Evolutionary conservation across 257 asterid genomes (phyloP).

Genomic region (Solanum sitiens): DNA sequence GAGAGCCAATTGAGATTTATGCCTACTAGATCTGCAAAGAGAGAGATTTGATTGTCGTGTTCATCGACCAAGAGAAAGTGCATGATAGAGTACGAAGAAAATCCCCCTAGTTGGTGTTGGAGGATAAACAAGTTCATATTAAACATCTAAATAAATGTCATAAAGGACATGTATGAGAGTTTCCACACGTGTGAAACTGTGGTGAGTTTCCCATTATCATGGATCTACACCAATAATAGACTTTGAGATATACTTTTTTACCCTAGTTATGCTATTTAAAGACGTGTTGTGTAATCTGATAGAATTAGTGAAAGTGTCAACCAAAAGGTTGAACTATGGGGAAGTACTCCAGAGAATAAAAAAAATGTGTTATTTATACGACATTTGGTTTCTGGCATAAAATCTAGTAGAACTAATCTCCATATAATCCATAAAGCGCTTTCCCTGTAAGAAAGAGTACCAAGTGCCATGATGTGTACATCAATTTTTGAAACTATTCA

Average conservation of each 20-base stretch:
- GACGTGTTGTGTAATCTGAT: background rate
- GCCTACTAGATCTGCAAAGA: background rate
- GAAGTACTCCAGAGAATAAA: background rate
- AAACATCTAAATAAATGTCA: background rate
- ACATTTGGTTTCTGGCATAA: background rate
- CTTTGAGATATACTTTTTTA: background rate
- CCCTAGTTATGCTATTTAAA: background rate
- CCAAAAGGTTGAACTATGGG: background rate
- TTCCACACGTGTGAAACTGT: background rate
- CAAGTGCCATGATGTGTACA: background rate
- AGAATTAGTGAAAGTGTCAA: background rate
- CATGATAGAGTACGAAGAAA: background rate
- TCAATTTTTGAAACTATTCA: background rate
- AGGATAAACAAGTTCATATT: background rate
- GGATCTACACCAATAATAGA: background rate
- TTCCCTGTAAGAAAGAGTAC: background rate
- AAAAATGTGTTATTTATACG: background rate
- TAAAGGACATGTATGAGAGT: background rate
- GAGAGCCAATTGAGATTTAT: background rate
- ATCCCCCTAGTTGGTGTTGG: background rate
- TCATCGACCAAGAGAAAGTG: background rate
- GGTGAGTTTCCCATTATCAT: background rate
- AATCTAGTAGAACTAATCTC: background rate
- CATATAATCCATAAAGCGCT: background rate
- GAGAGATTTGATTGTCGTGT: background rate